These are phyloP conservation scores for Fraxinus nigra DNA, from an alignment of 305 asterid species.

Conservation along the genomic window DNA sequence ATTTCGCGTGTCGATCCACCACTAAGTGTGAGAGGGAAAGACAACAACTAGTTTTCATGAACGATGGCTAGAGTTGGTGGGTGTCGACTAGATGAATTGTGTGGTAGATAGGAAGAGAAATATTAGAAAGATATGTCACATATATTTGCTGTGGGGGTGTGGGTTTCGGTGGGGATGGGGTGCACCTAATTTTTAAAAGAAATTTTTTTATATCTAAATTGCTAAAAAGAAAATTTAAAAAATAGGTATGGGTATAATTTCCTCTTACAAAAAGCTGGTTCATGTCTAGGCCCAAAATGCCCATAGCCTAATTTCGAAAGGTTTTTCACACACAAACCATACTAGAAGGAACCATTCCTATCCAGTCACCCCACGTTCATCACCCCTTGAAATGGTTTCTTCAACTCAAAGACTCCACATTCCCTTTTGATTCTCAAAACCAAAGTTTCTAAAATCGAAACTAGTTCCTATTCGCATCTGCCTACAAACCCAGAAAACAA, in stretches of 20 bases:
- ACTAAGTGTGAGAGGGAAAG: background rate
- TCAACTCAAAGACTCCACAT: background rate
- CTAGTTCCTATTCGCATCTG: background rate
- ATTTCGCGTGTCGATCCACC: background rate
- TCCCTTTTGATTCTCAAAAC: background rate
- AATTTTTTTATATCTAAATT: background rate
- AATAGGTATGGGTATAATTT: background rate
- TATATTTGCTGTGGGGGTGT: background rate
- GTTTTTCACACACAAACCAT: background rate
- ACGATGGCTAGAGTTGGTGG: background rate
- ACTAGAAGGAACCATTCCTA: conserved; percentile 2
- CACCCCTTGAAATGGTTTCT: background rate
- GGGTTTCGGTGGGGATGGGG: background rate
- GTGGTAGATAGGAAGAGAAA: background rate
- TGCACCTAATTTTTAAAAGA: background rate
- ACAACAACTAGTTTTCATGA: background rate
- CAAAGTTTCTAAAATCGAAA: background rate
- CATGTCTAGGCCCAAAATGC: background rate
- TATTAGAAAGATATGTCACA: background rate
- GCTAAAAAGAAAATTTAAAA: background rate
- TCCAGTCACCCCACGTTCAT: background rate
- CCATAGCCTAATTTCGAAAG: background rate
- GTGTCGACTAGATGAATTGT: background rate
- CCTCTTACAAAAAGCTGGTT: background rate
- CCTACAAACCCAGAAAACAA: background rate